Evolutionary conservation across 306 rosid genomes (phyloP).

Genomic region (Vigna mungo): DNA sequence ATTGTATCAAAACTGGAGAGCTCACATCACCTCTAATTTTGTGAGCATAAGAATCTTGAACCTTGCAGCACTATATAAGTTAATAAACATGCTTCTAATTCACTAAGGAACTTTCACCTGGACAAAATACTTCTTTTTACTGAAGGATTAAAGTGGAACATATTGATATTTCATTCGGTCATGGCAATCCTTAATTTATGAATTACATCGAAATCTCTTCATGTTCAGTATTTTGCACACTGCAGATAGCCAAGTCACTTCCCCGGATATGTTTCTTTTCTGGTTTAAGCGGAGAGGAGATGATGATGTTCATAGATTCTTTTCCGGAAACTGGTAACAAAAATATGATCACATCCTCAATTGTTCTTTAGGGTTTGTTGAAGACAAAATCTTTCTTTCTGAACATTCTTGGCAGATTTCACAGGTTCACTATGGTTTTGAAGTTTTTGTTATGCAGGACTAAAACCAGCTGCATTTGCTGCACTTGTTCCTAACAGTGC

Average conservation of each 20-base stretch:
- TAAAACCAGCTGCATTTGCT: slow-evolving; percentile 82
- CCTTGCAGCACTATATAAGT: slow-evolving; percentile 1
- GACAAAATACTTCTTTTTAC: neutral
- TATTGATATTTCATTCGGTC: slow-evolving; percentile 3
- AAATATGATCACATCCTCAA: slow-evolving; percentile 17
- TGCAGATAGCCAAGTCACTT: slow-evolving; percentile 74
- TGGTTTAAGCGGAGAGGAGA: slow-evolving; percentile 95
- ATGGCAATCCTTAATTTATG: neutral
- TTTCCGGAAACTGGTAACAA: slow-evolving; percentile 81
- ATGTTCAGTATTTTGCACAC: slow-evolving; percentile 33
- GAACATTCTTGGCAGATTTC: neutral
- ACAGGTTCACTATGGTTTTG: neutral
- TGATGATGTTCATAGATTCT: slow-evolving; percentile 93
- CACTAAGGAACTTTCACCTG: neutral
- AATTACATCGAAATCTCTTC: slow-evolving; percentile 31
- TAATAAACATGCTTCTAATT: slow-evolving; percentile 28
- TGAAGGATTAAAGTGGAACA: neutral
- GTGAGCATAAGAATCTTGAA: slow-evolving; percentile 27
- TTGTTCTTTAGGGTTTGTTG: neutral
- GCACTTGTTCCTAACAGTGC: slow-evolving; percentile 98
- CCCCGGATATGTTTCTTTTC: slow-evolving; percentile 96
- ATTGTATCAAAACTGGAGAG: neutral
- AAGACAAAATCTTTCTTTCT: slow-evolving; percentile 1
- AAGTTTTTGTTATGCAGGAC: slow-evolving; percentile 57
- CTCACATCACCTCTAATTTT: slow-evolving; percentile 12